Percentiles rank a stretch among this genome's conserved stretches.
phyloP scores from a whole-genome alignment of 169 alveolate genomes.

The Plasmodium vinckei region DNA sequence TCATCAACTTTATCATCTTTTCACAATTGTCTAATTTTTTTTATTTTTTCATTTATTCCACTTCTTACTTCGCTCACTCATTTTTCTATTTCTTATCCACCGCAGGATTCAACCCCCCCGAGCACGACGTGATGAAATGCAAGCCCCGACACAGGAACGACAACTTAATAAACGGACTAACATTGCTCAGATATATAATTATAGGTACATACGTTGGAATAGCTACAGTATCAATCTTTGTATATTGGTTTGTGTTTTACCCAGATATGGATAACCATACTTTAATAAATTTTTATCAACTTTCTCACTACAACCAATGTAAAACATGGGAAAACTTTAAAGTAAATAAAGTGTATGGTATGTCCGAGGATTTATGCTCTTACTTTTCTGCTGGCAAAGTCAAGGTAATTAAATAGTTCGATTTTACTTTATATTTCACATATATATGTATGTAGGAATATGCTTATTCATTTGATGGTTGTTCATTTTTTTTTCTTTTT shows the following conservation, averaged over 20 bases:
- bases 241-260: slow-evolving; percentile 94
- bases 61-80: not conserved
- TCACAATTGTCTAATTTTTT: too few species aligned
- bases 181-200: slow-evolving; percentile 93
- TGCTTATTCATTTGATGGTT: not conserved
- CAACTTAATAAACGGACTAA: slow-evolving; percentile 95
- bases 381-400: slow-evolving; percentile 97
- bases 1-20: not conserved
- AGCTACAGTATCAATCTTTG: slow-evolving; percentile 98
- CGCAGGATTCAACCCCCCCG: slow-evolving; percentile 99
- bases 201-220: slow-evolving; percentile 98
- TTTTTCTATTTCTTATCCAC: not conserved
- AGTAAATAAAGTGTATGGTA: slow-evolving; percentile 87
- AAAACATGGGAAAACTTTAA: slow-evolving; percentile 91
- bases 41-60: not conserved
- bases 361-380: slow-evolving; percentile 94
- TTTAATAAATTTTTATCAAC: slow-evolving; percentile 92
- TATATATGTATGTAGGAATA: too few species aligned
- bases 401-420: slow-evolving; percentile 81
- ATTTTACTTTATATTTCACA: too few species aligned
- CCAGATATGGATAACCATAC: slow-evolving; percentile 95
- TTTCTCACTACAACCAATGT: slow-evolving; percentile 87
- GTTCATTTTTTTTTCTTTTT: not conserved
- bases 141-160: slow-evolving; percentile 98
- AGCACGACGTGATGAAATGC: slow-evolving; percentile 96